These are phyloP conservation scores for Volvox carteri DNA, from an alignment of 163 green algal species.

Conservation along the genomic window DNA sequence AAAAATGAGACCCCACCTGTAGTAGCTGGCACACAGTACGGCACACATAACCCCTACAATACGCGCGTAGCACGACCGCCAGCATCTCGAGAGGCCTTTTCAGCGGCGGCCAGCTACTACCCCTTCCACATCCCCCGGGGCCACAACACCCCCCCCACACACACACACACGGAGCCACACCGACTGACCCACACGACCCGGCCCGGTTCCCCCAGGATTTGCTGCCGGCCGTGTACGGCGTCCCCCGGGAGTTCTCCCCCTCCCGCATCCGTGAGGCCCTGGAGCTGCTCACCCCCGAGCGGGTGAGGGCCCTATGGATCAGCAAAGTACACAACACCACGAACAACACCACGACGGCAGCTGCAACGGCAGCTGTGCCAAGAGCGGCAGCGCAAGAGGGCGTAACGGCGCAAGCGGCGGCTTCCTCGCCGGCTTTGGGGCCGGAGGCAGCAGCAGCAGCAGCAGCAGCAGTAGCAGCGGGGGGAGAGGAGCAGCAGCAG, in stretches of 20 bases:
- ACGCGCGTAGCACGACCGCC: too few species aligned
- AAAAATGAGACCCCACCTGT: too few species aligned
- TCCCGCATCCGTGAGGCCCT: constrained; percentile 77
- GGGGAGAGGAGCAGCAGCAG: too few species aligned
- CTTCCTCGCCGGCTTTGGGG: not conserved
- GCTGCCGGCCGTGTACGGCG: constrained; percentile 76
- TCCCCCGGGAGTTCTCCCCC: constrained; percentile 81
- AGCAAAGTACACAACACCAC: constrained; percentile 66
- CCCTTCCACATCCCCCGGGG: too few species aligned
- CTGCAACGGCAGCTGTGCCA: not conserved
- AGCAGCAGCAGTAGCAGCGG: not conserved
- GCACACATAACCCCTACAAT: too few species aligned
- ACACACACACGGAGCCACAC: not conserved
- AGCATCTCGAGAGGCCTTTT: too few species aligned
- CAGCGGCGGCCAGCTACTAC: too few species aligned
- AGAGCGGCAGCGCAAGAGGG: not conserved
- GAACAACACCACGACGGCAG: not conserved
- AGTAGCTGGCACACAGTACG: too few species aligned
- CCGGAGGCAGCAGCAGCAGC: not conserved
- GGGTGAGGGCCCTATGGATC: constrained; percentile 84
- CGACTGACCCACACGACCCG: not conserved
- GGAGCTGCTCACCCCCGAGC: constrained; percentile 71
- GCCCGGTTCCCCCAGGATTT: constrained; percentile 58
- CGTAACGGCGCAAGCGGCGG: not conserved
- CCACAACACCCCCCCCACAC: too few species aligned